Base-by-base conservation (phyloP, 257 asterid species). In the Eustoma russellianum region DNA sequence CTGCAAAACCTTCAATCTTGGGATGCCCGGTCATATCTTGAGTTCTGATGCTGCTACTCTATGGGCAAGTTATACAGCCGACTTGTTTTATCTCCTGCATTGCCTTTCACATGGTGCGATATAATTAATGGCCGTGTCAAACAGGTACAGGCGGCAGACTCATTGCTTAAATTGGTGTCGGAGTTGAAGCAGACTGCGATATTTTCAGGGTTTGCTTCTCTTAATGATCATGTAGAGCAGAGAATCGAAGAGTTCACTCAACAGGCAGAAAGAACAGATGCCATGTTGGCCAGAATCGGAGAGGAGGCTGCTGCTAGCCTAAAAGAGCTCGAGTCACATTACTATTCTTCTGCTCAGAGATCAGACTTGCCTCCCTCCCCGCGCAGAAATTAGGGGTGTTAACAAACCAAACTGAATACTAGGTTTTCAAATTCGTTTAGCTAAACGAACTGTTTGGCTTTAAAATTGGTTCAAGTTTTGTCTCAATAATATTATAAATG, bases 141-240 rank as follows among this genome's bases (percentile, higher is more conserved):
- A 74, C 81, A 88, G 97, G 95, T 88, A 33, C 94, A 83, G 35
- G 88, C 97, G 11, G 86, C 93, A 10, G 95, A 82, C 41, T 82
- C 93, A 13, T 71, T 92, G 78, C 97, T 92, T 30, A 88, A 92
- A 78, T 67, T 88, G 83, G 95, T 92, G 14, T 88, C 95, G 0
- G 97, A 92, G 63, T 68, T 92, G 78, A 92, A 88, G 64, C 94
- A 88, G 73, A 83, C 97, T 0, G 93, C 98, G 24, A 64, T 88
- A 16, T 85, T 88, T 76, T 80, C 97, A 1, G 94, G 97, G 33
- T 79, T 88, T 54, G 95, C 95, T 9, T 88, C 95, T 57, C 86
- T 85, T 2, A 81, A 79, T 18, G 97, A 85, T 59, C 88, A 92
- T 13, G 95, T 92, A n/a, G 95, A 92, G 67, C 86, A 81, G 74